Evolutionary conservation across 83 land plant genomes (phyloP), one percentile per base, ranked within the genome.

Genomic region (Larix sibirica): DNA sequence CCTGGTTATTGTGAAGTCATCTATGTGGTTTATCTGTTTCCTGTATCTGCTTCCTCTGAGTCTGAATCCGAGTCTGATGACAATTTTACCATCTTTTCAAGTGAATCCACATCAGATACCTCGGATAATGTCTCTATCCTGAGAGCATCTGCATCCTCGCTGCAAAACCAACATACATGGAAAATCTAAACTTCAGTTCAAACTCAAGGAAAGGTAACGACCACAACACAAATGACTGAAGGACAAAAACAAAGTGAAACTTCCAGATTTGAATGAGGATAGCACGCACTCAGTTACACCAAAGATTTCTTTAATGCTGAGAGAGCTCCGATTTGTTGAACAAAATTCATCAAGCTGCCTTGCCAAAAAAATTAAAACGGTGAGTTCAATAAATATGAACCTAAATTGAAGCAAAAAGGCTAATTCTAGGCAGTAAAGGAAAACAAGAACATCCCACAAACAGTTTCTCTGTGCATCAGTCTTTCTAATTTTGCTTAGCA

Each of bases 271-370:
- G 21, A 61, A 26, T 6, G 17, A 62, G 69, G 33, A 71, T 38
- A 38, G 58, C 38, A 69, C 95, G 47, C 90, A 97, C 99, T 98
- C 99, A 56, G 99, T 92, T 44, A 98, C 97, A 24, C 99, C 99
- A 85, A 96, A 98, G 36, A 95, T 89, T 86, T 93, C 97, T 82
- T 98, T 98, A 81, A 97, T 77, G 31, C 79, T 84, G 77, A 98
- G 84, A 4, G 94, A 91, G 83, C 91, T 90, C 71, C 80, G 62
- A 78, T 88, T 88, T 83, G 84, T 91, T 79, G 95, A 90, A 84
- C 96, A 96, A 81, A 98, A 98, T 79, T 96, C 98, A 13, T 96
- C 96, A 56, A 98, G 86, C 99, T 97, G 93, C 62, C 58, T 1
- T 54, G 31, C 23, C 38, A 26, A 42, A 62, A 80, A 8, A 4